Evolutionary conservation across 2,329 filamentous ascomycete genomes (phyloP), one percentile per base, ranked within the genome.

Genomic region (Aspergillus luchuensis): DNA sequence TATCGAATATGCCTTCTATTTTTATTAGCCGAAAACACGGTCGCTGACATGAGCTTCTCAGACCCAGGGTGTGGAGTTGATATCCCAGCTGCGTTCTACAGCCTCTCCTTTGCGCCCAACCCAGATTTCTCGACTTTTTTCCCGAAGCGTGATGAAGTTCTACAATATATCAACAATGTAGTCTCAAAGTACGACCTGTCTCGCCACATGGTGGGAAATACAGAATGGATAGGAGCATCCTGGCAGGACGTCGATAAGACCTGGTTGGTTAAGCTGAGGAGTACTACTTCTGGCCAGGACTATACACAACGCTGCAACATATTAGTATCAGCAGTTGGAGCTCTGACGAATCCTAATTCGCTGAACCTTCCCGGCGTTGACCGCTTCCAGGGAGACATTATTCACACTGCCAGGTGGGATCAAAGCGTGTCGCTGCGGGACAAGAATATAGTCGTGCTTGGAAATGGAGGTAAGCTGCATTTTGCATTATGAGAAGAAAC

Each of bases 391-490:
- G 64, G 64, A 11, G 50, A 54, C 4, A 56, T 66, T 8, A 17
- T 66, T 15, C 64, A 66, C 23, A 66, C 64, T 3, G 60, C 63
- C 2, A 38, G 33, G n/a, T 66, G 64, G 64, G 47, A 60, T 11
- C n/a, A 21, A 4, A 10, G 39, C 2, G 21, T 57, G 7, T 50
- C 48, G 0, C 25, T 63, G 11, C 6, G 28, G 4, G 25, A 59
- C 2, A 62, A 62, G 30, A 41, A 65, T 58, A 57, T 66, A 1
- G 21, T 65, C 5, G 64, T 66, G 3, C 52, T 66, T 25, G 63
- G 64, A 2, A 65, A 66, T 48, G 64, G 63, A 23, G 59, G 64
- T 66, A 58, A 25, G 21, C 11, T 11, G 2, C 8, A 7, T 19
- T 8, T 8, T 17, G 7, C 15, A 43, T n/a, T 2, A 2, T 3